phyloP scores from a whole-genome alignment of 495 filamentous ascomycete genomes.

The Xylaria intraflava region DNA sequence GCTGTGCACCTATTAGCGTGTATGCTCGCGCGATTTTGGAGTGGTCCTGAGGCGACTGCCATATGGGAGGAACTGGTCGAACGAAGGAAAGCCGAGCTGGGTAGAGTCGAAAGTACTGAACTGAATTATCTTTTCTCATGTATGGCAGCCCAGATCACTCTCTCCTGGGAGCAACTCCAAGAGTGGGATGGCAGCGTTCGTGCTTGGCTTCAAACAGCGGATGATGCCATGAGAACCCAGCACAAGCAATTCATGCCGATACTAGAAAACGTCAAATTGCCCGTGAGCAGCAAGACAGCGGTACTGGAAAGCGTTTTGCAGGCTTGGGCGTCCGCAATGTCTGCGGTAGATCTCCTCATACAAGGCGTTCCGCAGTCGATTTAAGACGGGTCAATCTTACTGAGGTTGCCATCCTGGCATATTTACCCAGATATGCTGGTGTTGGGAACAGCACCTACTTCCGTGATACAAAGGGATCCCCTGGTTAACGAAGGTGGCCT shows the following conservation, averaged over 20 bases:
- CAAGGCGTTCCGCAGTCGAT: constrained; percentile 21
- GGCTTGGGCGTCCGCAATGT: constrained; percentile 24
- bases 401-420: constrained; percentile 33
- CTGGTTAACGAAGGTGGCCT: constrained; percentile 21
- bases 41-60: constrained; percentile 30
- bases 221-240: constrained; percentile 14
- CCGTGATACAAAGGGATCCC: constrained; percentile 17
- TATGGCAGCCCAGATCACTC: constrained; percentile 15
- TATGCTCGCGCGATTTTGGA: constrained; percentile 32
- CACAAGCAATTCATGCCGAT: constrained; percentile 29
- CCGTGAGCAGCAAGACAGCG: constrained; percentile 13
- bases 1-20: constrained; percentile 32
- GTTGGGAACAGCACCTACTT: constrained; percentile 1
- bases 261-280: constrained; percentile 26
- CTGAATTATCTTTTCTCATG: background rate
- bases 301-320: constrained; percentile 26
- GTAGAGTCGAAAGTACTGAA: background rate
- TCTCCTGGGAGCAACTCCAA: constrained; percentile 24
- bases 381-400: constrained; percentile 18
- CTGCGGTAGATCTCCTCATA: constrained; percentile 22
- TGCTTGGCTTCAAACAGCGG: constrained; percentile 29
- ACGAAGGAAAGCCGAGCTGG: constrained; percentile 14
- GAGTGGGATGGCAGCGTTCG: constrained; percentile 34
- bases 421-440: constrained; percentile 33
- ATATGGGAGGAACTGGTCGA: constrained; percentile 28